phyloP scores from a whole-genome alignment of 371 early-diverging fungal species.

The Paraphysoderma sedebokerense region DNA sequence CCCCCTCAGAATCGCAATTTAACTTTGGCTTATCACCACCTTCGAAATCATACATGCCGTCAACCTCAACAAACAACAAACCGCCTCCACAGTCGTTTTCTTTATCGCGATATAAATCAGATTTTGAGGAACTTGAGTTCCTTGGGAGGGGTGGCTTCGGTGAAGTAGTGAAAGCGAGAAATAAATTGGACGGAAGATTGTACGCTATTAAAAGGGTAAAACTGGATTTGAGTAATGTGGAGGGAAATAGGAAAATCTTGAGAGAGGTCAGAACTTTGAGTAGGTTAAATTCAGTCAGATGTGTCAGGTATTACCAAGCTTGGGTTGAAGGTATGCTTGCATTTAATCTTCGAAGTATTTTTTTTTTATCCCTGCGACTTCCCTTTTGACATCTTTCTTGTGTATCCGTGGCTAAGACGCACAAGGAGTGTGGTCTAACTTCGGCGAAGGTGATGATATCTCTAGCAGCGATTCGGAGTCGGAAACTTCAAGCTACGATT shows the following conservation, averaged over 20 bases:
- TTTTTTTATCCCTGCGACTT: constrained; percentile 7
- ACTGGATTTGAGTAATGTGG: constrained; percentile 51
- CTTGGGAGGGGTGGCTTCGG: constrained; percentile 74
- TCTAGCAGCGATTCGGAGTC: not conserved
- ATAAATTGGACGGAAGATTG: constrained; percentile 58
- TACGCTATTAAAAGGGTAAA: constrained; percentile 83
- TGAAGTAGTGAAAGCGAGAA: constrained; percentile 81
- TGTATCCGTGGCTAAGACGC: no score
- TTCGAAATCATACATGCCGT: no score
- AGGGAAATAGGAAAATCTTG: constrained; percentile 58
- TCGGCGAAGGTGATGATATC: not conserved
- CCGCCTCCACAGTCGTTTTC: not conserved
- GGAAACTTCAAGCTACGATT: no score
- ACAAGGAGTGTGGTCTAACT: not conserved
- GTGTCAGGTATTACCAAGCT: constrained; percentile 84
- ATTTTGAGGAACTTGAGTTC: constrained; percentile 86
- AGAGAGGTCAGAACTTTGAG: constrained; percentile 83
- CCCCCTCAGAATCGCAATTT: no score
- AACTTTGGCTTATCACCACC: no score
- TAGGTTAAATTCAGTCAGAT: constrained; percentile 73
- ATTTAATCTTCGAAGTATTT: not conserved
- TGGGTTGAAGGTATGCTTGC: constrained; percentile 57
- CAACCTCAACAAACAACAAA: no score
- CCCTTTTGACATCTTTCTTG: constrained; percentile 11
- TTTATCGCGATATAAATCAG: constrained; percentile 53